Base-by-base conservation (phyloP, 139 green algal species). In the Coelastrella sp. region DNA sequence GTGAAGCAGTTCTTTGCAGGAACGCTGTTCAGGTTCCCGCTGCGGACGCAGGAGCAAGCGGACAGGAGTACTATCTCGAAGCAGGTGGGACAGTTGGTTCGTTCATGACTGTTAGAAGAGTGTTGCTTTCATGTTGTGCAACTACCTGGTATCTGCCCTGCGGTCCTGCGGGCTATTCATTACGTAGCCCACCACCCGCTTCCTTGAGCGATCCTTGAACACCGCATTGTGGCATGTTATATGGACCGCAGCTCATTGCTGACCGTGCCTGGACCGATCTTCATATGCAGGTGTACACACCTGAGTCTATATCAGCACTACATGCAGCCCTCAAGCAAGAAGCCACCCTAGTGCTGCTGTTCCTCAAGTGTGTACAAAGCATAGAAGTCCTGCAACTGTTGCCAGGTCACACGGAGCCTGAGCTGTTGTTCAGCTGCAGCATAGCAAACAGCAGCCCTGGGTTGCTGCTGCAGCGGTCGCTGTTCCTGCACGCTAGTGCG, bases 1-100 rank as follows among this genome's bases (percentile, higher is more conserved):
- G 23, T 64, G 47, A 47, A n/a, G 11, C 54, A 19, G 17, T 56
- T 85, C 22, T 98, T 93, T 88, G 82, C 54, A 3, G 92, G 92
- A n/a, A 98, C 96, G 4, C 88, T 98, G 4, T 98, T 98, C 90
- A 90, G 96, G 17, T 95, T 98, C 61, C 94, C 96, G 5, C 91
- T 98, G 65, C 91, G 95, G 4, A 95, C 92, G 4, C 59, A 80
- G 16, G 87, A 77, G 56, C 92, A 94, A 23, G 94, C 95, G 13
- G 86, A 81, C 3, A 59, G 54, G 4, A 96, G 93, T 93, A 92
- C 85, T 22, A 96, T 98, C 20, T 96, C 92, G 59, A 96, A 96
- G 85, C 93, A 97, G 94, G 93, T 92, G 32, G 32, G 32, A 47
- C 32, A 47, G 32, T 47, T 47, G 32, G 32, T 47, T 47, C 32